Conservation (phyloP, 179 eudicot genomes). For the Sideroxylon spinosum region DNA sequence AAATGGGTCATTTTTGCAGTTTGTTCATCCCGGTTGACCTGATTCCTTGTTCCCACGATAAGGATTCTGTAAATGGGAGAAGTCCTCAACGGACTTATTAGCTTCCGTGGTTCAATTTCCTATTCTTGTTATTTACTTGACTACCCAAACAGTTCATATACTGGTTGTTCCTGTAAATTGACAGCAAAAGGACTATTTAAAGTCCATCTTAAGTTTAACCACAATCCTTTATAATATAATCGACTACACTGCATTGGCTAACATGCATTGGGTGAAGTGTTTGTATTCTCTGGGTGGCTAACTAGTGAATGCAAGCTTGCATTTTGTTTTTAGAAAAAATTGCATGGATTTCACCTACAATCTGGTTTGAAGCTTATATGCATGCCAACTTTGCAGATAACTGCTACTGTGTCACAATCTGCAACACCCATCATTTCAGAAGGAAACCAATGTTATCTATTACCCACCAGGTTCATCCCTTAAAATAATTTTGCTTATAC, state of each 20-base stretch:
- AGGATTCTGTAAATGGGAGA: background rate
- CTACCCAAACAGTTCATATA: background rate
- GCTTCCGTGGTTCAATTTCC: background rate
- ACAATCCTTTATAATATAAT: too few relatives aligned
- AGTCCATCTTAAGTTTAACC: too few relatives aligned
- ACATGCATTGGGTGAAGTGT: background rate
- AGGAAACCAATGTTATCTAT: constrained; percentile 68
- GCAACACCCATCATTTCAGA: constrained; percentile 52
- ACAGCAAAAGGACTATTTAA: background rate
- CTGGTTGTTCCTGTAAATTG: constrained; percentile 6
- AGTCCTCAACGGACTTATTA: background rate
- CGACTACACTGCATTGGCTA: background rate
- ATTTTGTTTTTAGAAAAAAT: background rate
- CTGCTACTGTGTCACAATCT: constrained; percentile 60
- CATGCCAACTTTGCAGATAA: constrained; percentile 46
- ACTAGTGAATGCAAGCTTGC: background rate
- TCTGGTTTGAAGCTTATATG: background rate
- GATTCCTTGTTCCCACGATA: background rate
- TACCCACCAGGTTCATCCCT: constrained; percentile 52
- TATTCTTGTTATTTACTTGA: background rate
- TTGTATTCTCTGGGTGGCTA: background rate
- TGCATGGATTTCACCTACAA: background rate
- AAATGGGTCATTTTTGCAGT: background rate
- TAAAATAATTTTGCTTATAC: background rate
- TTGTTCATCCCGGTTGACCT: background rate